These are phyloP conservation scores for Fusarium secorum DNA, from an alignment of 2,329 filamentous ascomycete species.

Conservation along the genomic window DNA sequence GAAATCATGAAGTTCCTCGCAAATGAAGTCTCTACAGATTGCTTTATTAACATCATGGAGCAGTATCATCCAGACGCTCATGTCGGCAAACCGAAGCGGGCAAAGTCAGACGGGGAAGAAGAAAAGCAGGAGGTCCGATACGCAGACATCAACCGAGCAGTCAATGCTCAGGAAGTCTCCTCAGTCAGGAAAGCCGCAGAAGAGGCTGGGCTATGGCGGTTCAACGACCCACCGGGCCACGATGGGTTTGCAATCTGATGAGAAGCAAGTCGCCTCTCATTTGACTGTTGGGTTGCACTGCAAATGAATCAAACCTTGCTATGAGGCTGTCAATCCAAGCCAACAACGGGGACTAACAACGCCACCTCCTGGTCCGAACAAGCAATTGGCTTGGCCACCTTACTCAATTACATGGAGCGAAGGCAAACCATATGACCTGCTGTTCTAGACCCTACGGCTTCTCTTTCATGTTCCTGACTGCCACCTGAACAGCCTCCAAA, in stretches of 20 bases:
- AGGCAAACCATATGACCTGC: conserved; percentile 1
- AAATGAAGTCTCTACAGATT: conserved; percentile 73
- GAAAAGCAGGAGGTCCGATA: conserved; percentile 68
- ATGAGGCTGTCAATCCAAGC: conserved; percentile 21
- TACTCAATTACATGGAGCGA: conserved; percentile 9
- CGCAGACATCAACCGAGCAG: conserved; percentile 77
- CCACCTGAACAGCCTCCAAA: conserved; percentile 23
- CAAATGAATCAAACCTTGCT: conserved; percentile 1
- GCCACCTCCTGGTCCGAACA: conserved; percentile 23
- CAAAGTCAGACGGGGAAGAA: conserved; percentile 43
- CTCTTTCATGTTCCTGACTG: conserved; percentile 9
- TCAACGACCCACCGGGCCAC: conserved; percentile 69
- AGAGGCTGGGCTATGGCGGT: conserved; percentile 78
- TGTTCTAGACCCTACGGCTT: conserved; percentile 11
- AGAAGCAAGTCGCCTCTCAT: conserved; percentile 7
- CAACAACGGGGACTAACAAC: conserved; percentile 21
- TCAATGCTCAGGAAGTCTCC: conserved; percentile 66
- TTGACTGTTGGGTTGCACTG: conserved; percentile 6
- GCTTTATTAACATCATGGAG: conserved; percentile 89
- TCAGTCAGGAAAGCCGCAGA: conserved; percentile 72
- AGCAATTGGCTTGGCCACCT: conserved; percentile 10
- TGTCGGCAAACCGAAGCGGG: conserved; percentile 72
- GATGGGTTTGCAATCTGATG: conserved; percentile 59
- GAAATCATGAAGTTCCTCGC: conserved; percentile 82
- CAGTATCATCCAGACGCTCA: conserved; percentile 84